Evolutionary conservation across 108 stramenopile species (phyloP), one percentile per base, ranked within the genome.

Genomic region (Cylindrotheca fusiformis): DNA sequence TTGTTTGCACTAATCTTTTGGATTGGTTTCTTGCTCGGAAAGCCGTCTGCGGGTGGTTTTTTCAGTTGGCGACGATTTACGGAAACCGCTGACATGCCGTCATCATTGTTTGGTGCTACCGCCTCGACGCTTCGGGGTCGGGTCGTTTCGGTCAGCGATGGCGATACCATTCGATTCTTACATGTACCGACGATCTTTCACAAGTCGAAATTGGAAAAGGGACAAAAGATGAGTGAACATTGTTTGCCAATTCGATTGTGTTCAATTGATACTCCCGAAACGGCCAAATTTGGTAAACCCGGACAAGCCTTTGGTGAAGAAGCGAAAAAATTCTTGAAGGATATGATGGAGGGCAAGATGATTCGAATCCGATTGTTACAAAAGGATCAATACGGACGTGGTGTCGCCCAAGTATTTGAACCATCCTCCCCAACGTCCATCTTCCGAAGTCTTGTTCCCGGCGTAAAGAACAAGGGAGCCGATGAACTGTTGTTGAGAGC

Each of bases 261-360:
- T 41, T 77, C 76, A 33, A 75, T 75, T 61, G 80, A 81, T 52
- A 81, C 80, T 0, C 80, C 80, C 29, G 75, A 76, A 65, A 69
- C 68, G 26, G 55, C 68, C 55, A 76, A 76, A 52, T 77, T 77
- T 63, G 77, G 77, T 23, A 78, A 78, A 54, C 76, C 72, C 1
- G 72, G 64, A 1, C 76, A 81, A 52, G 76, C 81, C n/a, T 82
- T 78, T 68, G 81, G 72, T 32, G 47, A 67, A 33, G 81, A 82
- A 52, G 81, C 81, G 55, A 82, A 82, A 58, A 65, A 66, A 25
- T n/a, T 52, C 22, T 19, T 76, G 51, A 20, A 52, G 41, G 30
- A 61, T 0, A 32, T 78, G 45, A 20, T 76, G 14, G 52, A 46
- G 18, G 21, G 74, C 28, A 32, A 45, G 17, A 52, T 29, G 19